Evolutionary conservation across 1,284 basidiomycete species (phyloP), one percentile per base, ranked within the genome.

Genomic region (Rhodotorula mucilaginosa): DNA sequence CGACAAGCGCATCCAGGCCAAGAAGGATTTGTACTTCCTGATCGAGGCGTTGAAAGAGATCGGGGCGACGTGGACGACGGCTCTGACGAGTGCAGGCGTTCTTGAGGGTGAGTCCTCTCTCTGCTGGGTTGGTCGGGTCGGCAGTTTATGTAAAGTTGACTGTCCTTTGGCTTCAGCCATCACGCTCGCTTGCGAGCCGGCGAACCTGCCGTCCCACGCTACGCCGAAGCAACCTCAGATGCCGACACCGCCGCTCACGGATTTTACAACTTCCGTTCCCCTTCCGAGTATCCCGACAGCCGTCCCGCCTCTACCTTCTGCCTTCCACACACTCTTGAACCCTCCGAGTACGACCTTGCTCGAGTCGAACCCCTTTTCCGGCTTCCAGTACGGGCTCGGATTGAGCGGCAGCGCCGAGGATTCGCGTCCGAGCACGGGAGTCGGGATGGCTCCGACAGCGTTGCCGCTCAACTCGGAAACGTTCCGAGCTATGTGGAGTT

Each of bases 21-120:
- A 67, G 49, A 73, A 64, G 62, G 74, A 75, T 46, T 60, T 75
- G 10, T 61, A 59, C 44, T 56, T 63, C n/a, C 66, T 73, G 29
- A 64, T 75, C 26, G 46, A 56, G n/a, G 58, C 67, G n/a, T n/a
- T 75, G 23, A 71, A 70, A 29, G 71, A 73, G 63, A 73, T 73
- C 10, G 69, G 69, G 1, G 23, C 47, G 51, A 75, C 74, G 3
- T 75, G 74, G 74, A 73, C 74, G 15, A 75, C 74, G 12, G 71
- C 71, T 12, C 46, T 59, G 19, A 75, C 74, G 47, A 69, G 66
- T 21, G 74, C 74, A 2, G 67, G 61, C 5, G 71, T 75, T 1
- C 64, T 75, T n/a, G 74, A 75, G 34, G 70, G 72, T 74, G 8
- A 29, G 66, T 52, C 26, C 26, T 26, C 26, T 26, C 26, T 26